phyloP scores from a whole-genome alignment of 108 stramenopile genomes.

The Chaetoceros tenuissimus region DNA sequence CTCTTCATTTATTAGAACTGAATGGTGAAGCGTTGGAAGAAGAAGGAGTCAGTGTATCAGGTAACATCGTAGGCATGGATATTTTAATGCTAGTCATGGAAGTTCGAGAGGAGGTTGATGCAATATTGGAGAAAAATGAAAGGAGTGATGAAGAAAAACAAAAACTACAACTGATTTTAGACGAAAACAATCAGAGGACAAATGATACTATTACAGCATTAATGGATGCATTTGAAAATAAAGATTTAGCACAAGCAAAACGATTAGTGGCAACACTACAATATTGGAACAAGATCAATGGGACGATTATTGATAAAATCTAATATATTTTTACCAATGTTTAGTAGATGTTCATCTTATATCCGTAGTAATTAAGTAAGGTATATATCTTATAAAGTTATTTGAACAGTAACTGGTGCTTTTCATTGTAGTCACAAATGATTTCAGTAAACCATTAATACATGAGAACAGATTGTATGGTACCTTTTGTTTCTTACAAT shows the following conservation, averaged over 20 bases:
- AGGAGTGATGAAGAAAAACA: slow-evolving; percentile 19
- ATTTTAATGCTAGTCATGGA: slow-evolving; percentile 64
- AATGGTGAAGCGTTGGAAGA: slow-evolving; percentile 35
- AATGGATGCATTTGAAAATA: slow-evolving; percentile 30
- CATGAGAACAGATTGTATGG: no score
- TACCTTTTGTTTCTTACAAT: no score
- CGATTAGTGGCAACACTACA: slow-evolving; percentile 49
- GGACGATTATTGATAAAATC: slow-evolving; percentile 43
- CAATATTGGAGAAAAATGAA: background rate
- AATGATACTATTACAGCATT: slow-evolving; percentile 21
- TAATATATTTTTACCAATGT: no score
- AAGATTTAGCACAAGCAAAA: slow-evolving; percentile 29
- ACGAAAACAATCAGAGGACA: slow-evolving; percentile 18
- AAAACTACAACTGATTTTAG: slow-evolving; percentile 24
- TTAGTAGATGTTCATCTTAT: no score
- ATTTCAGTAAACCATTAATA: no score
- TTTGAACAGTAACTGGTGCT: no score
- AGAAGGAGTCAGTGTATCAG: slow-evolving; percentile 1
- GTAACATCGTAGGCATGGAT: slow-evolving; percentile 18
- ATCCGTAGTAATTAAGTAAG: no score
- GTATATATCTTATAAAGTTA: no score
- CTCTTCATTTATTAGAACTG: slow-evolving; percentile 59
- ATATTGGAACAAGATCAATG: slow-evolving; percentile 67
- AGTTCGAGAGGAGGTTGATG: slow-evolving; percentile 48
- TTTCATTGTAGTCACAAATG: no score